Base-by-base conservation (phyloP, 2,329 filamentous ascomycete species). In the Emmonsiellopsis sp. region DNA sequence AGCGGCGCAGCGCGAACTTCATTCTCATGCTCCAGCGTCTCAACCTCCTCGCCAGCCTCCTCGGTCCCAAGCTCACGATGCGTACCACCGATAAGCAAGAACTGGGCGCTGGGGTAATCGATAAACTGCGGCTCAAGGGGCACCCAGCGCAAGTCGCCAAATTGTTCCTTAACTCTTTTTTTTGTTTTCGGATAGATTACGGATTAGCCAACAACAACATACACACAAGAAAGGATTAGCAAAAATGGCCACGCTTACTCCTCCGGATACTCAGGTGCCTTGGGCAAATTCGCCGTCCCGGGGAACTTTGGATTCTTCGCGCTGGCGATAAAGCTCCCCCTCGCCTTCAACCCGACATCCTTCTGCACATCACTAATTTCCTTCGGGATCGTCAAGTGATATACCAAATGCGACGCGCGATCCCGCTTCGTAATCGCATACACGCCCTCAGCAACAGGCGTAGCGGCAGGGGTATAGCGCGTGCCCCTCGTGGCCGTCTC, bases 361-460 rank as follows among this genome's bases (percentile, higher is more conserved):
- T 80, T 76, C 68, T 95, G 89, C 0, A 93, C 77, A 49, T 89
- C 80, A 1, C 84, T 85, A 1, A 87, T 66, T 55, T 86, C 73
- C 2, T 79, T 72, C 0, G 89, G 89, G 31, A 92, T 77, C 0
- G 88, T 95, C 47, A 90, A 73, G 55, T 90, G 79, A 63, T 95
- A 95, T 0, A 80, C 86, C 7, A 96, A 75, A 61, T 95, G 89
- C 1, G 83, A 87, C 47, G 86, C 81, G 0, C 84, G 76, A 1
- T 82, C 83, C 0, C 85, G 88, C 2, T 79, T 82, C 0, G 85
- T 89, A 51, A 95, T 83, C 0, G 85, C 86, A 62, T 95, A 95
- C 0, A 95, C 82, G 0, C 90, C 91, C 67, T 95, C 89, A 0
- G 84, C 90, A n/a, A 90, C 76, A 0, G 87, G 87, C 0, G 80